These are phyloP conservation scores for Kodamaea sp. DNA, from an alignment of 1,139 yeast genomes.

Conservation along the genomic window DNA sequence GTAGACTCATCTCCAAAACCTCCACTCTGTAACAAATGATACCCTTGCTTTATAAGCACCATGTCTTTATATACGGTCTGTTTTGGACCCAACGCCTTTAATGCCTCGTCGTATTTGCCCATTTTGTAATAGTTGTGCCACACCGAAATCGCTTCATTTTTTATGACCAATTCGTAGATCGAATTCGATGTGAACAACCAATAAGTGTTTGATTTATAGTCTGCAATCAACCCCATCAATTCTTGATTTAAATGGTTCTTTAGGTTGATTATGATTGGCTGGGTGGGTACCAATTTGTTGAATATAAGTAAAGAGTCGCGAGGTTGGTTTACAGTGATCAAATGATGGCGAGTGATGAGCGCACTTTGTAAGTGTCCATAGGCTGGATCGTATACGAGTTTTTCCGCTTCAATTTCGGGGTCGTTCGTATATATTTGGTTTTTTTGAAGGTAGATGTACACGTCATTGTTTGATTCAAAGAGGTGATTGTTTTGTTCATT, in stretches of 20 bases:
- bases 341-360: constrained; percentile 13
- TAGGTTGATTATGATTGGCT: constrained; percentile 6
- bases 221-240: constrained; percentile 58
- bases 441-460: constrained; percentile 14
- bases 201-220: constrained; percentile 38
- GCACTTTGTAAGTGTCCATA: constrained; percentile 4
- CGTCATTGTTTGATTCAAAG: constrained; percentile 14
- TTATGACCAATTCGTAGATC: constrained; percentile 66
- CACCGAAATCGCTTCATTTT: constrained; percentile 66
- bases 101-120: constrained; percentile 66
- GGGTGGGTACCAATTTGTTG: constrained; percentile 2
- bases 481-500: too few relatives aligned
- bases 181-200: constrained; percentile 20
- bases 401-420: constrained; percentile 22
- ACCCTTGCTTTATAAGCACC: constrained; percentile 64
- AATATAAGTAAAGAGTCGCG: constrained; percentile 4
- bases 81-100: constrained; percentile 39
- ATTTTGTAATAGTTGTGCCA: constrained; percentile 70
- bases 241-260: constrained; percentile 25
- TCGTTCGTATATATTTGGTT: constrained; percentile 27
- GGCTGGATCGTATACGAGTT: constrained; percentile 8
- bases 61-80: constrained; percentile 34
- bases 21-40: constrained; percentile 45
- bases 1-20: constrained; percentile 32
- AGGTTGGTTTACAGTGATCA: constrained; percentile 6